Conservation (phyloP, 257 asterid species). For the Apocynum venetum region DNA sequence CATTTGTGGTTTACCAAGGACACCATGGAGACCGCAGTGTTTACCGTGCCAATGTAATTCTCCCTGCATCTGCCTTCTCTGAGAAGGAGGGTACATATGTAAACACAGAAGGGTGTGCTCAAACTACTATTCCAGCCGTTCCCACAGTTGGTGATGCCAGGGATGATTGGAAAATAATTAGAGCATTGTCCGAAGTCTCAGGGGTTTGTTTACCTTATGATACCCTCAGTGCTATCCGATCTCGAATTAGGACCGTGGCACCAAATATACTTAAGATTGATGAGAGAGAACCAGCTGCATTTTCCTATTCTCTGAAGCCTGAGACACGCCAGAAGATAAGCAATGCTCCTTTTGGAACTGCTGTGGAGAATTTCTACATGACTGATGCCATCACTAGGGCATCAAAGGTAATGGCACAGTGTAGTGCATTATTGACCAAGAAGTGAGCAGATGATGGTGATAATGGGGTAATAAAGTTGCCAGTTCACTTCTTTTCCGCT, state of each 20-base stretch:
- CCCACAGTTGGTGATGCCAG: slow-evolving; percentile 97
- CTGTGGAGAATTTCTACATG: slow-evolving; percentile 83
- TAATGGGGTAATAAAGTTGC: slow-evolving; percentile 40
- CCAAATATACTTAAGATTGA: slow-evolving; percentile 76
- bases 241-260: slow-evolving; percentile 72
- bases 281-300: slow-evolving; percentile 75
- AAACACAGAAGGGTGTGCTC: slow-evolving; percentile 92
- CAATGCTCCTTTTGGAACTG: slow-evolving; percentile 50
- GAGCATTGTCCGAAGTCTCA: slow-evolving; percentile 84
- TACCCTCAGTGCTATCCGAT: slow-evolving; percentile 51
- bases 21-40: slow-evolving; percentile 91
- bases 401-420: slow-evolving; percentile 97
- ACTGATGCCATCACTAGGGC: slow-evolving; percentile 92
- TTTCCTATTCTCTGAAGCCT: slow-evolving; percentile 75
- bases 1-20: slow-evolving; percentile 97
- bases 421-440: slow-evolving; percentile 60
- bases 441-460: slow-evolving; percentile 38
- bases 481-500: slow-evolving; percentile 9
- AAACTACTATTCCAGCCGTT: slow-evolving; percentile 82
- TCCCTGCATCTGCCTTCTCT: slow-evolving; percentile 87
- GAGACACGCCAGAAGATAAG: slow-evolving; percentile 48
- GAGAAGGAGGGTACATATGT: slow-evolving; percentile 93
- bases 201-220: slow-evolving; percentile 65
- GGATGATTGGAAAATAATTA: slow-evolving; percentile 89
- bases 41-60: slow-evolving; percentile 89